Conservation (phyloP, 257 asterid genomes). For the Fraxinus pennsylvanica region DNA sequence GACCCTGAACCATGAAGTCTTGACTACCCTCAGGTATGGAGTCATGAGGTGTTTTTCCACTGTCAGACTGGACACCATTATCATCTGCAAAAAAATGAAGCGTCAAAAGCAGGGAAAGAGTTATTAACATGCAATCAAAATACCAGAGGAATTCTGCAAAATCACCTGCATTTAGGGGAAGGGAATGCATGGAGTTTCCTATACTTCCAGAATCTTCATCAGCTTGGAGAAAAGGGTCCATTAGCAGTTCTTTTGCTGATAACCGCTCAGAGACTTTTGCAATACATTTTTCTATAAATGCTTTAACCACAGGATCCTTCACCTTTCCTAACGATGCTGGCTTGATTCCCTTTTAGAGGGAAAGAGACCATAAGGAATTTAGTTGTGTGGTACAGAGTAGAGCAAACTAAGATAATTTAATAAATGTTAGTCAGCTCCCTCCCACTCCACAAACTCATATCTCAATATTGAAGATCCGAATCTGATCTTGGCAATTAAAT, state of each 20-base stretch:
- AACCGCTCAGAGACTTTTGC: constrained; percentile 71
- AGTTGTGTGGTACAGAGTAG: constrained; percentile 19
- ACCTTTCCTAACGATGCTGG: constrained; percentile 92
- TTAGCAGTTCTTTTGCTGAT: constrained; percentile 80
- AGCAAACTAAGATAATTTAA: constrained; percentile 16
- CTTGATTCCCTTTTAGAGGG: constrained; percentile 68
- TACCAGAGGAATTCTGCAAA: constrained; percentile 7
- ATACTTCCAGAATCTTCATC: constrained; percentile 60
- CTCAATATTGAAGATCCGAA: constrained; percentile 7
- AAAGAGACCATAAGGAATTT: background rate
- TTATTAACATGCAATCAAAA: constrained; percentile 2
- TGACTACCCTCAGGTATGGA: constrained; percentile 63
- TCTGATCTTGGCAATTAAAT: constrained; percentile 2
- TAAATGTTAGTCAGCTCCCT: constrained; percentile 9
- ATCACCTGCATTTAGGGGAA: constrained; percentile 45
- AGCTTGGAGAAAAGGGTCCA: constrained; percentile 78
- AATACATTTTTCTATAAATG: constrained; percentile 87
- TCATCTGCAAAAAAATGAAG: constrained; percentile 44
- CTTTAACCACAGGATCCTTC: constrained; percentile 68
- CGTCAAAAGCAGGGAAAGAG: constrained; percentile 9
- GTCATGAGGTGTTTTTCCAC: constrained; percentile 41
- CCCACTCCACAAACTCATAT: background rate
- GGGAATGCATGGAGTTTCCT: constrained; percentile 41
- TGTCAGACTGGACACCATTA: constrained; percentile 36
- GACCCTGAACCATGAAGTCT: constrained; percentile 82